Evolutionary conservation across 2,329 filamentous ascomycete species (phyloP).

Genomic region (Ambrosiella xylebori): DNA sequence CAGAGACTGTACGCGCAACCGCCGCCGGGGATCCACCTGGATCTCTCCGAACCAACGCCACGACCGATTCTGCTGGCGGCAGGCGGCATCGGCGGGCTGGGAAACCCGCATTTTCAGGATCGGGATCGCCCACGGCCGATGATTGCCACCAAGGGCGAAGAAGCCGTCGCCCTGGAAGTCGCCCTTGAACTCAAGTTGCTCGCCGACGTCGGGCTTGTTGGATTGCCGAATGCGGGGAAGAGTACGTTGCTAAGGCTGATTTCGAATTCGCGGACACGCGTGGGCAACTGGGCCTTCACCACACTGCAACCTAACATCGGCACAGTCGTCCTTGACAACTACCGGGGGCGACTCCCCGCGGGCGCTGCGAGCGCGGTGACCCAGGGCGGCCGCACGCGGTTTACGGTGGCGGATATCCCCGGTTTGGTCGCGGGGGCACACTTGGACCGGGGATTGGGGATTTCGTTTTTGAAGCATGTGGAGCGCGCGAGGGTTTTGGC

Average conservation of each 20-base stretch:
- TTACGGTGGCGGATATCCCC: slow-evolving; percentile 91
- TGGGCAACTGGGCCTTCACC: slow-evolving; percentile 94
- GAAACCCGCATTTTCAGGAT: slow-evolving; percentile 83
- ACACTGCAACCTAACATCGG: slow-evolving; percentile 90
- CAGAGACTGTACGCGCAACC: slow-evolving; percentile 49
- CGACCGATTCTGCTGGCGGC: slow-evolving; percentile 71
- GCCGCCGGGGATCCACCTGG: slow-evolving; percentile 51
- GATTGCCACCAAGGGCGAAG: slow-evolving; percentile 75
- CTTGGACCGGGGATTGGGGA: slow-evolving; percentile 74
- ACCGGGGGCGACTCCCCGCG: slow-evolving; percentile 32
- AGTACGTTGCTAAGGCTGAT: slow-evolving; percentile 77
- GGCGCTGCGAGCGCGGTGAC: background rate
- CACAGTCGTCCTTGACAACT: slow-evolving; percentile 80
- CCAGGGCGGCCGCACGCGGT: slow-evolving; percentile 45
- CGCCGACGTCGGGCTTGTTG: slow-evolving; percentile 86
- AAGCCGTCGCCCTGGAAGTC: slow-evolving; percentile 58
- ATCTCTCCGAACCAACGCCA: slow-evolving; percentile 60
- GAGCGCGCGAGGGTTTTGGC: slow-evolving; percentile 85
- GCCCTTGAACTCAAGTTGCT: slow-evolving; percentile 88
- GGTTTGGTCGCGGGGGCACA: slow-evolving; percentile 86
- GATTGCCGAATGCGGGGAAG: slow-evolving; percentile 90
- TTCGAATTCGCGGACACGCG: slow-evolving; percentile 71
- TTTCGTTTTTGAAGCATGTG: slow-evolving; percentile 84
- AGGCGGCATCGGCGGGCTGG: slow-evolving; percentile 75
- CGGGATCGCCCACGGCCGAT: slow-evolving; percentile 59